Conservation (phyloP, 208 protist species). For the Phytomonas francai region DNA sequence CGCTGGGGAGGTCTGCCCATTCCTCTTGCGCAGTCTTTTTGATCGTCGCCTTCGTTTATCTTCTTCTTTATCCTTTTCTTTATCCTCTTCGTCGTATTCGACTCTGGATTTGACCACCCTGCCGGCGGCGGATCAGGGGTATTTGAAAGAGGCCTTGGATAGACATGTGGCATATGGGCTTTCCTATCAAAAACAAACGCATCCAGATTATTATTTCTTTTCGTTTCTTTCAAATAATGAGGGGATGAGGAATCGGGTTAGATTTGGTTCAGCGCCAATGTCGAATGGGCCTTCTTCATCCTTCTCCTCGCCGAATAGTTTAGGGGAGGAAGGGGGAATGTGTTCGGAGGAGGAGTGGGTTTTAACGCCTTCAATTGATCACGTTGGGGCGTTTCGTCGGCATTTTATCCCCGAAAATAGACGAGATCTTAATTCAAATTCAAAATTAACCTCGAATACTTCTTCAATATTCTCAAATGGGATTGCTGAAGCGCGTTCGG, state of each 20-base stretch:
- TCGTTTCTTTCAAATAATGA: not conserved
- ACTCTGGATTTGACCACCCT: constrained; percentile 28
- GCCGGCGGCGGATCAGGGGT: constrained; percentile 23
- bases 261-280: not conserved
- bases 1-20: constrained; percentile 27
- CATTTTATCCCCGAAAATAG: not conserved
- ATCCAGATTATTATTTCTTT: not conserved
- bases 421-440: too few species aligned
- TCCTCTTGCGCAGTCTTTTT: constrained; percentile 53
- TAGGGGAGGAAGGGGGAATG: not conserved
- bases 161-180: constrained; percentile 69
- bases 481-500: not conserved
- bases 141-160: constrained; percentile 32
- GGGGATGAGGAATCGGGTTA: not conserved
- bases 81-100: constrained; percentile 32
- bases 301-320: not conserved
- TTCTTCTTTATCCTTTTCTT: constrained; percentile 9
- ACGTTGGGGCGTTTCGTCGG: not conserved
- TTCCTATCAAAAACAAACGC: constrained; percentile 30
- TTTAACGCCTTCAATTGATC: not conserved
- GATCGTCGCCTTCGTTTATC: constrained; percentile 43
- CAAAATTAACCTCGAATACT: not conserved
- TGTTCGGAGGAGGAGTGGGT: not conserved
- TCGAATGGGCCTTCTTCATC: not conserved
- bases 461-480: not conserved